phyloP scores from a whole-genome alignment of 331 rosid species.

The Malus hybrid region DNA sequence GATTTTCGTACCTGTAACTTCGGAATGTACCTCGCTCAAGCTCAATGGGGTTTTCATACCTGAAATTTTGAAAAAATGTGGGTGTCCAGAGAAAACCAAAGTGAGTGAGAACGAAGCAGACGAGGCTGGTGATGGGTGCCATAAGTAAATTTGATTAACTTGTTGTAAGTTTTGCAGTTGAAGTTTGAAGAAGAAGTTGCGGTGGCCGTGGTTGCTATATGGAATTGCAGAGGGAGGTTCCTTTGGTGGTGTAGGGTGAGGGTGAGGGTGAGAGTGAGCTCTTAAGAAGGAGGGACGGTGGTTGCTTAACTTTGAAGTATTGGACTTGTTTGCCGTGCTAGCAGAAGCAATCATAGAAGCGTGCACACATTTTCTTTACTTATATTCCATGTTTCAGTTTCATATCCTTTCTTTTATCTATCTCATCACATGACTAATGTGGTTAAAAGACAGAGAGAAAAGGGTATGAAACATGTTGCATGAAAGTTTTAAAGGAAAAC shows the following conservation, averaged over 20 bases:
- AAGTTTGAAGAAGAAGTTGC: neutral
- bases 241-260: too few relatives aligned
- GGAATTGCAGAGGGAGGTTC: neutral
- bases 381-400: too few relatives aligned
- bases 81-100: neutral
- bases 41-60: neutral
- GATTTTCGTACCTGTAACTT: neutral
- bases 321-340: neutral
- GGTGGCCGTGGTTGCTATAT: neutral
- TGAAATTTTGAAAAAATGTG: neutral
- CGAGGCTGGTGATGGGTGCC: slow-evolving; percentile 10
- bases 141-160: neutral
- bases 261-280: too few relatives aligned
- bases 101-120: slow-evolving; percentile 1
- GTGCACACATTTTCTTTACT: neutral
- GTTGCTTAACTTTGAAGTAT: slow-evolving; percentile 11
- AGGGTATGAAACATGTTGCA: neutral
- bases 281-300: neutral
- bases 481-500: too few relatives aligned
- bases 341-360: neutral
- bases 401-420: too few relatives aligned
- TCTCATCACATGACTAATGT: neutral
- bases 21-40: neutral
- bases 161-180: neutral
- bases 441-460: neutral